Evolutionary conservation across 2,329 filamentous ascomycete species (phyloP).

Genomic region (Pseudogymnoascus sp.): DNA sequence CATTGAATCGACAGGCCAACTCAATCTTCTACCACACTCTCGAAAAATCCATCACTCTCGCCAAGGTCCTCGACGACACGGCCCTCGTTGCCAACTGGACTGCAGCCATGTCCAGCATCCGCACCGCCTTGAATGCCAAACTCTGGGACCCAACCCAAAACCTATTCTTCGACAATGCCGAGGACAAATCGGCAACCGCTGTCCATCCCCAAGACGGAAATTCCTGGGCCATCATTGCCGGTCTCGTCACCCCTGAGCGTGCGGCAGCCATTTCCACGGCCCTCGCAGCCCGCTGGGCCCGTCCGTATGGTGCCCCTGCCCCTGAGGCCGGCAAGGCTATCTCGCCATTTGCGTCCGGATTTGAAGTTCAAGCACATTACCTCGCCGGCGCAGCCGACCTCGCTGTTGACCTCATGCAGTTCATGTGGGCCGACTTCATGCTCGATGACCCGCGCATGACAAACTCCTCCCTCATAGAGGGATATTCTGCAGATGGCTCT

Average conservation of each 20-base stretch:
- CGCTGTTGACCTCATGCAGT: slow-evolving; percentile 36
- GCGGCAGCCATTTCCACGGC: slow-evolving; percentile 32
- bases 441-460: slow-evolving; percentile 35
- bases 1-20: neutral
- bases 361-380: slow-evolving; percentile 39
- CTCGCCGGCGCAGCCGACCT: slow-evolving; percentile 32
- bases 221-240: slow-evolving; percentile 39
- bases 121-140: slow-evolving; percentile 29
- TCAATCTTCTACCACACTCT: neutral
- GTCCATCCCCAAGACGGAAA: slow-evolving; percentile 55
- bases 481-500: slow-evolving; percentile 32
- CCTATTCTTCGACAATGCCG: slow-evolving; percentile 37
- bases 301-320: slow-evolving; percentile 34
- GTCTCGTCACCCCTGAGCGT: slow-evolving; percentile 33
- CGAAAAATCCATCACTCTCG: neutral
- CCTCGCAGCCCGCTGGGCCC: slow-evolving; percentile 19
- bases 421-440: slow-evolving; percentile 46
- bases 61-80: slow-evolving; percentile 26
- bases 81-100: slow-evolving; percentile 31
- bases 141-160: slow-evolving; percentile 35
- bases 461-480: slow-evolving; percentile 36
- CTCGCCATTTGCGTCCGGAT: slow-evolving; percentile 40
- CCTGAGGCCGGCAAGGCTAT: slow-evolving; percentile 38
- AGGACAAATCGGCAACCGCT: slow-evolving; percentile 33
- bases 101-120: slow-evolving; percentile 21